Evolutionary conservation across 352 stramenopile species (phyloP), one percentile per base, ranked within the genome.

Genomic region (Pythium dissimile): DNA sequence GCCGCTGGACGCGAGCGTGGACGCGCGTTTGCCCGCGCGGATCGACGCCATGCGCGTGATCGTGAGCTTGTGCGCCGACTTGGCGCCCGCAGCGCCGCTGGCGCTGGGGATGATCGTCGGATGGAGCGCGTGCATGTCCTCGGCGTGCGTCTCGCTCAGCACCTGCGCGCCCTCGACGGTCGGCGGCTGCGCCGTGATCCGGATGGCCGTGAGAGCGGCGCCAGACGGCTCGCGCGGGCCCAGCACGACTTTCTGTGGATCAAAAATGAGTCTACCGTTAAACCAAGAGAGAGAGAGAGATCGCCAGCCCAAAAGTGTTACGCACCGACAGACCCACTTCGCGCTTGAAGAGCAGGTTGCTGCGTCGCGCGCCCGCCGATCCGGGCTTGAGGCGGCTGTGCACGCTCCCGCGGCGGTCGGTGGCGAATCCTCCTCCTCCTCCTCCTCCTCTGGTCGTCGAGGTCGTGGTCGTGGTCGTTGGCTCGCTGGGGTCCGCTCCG

Each of bases 241-340:
- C 12, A 88, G 30, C 7, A 86, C 67, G 39, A 88, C 85, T 59
- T 77, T 85, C 43, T 76, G 48, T n/a, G n/a, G n/a, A n/a, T n/a
- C n/a, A n/a, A n/a, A n/a, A n/a, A n/a, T n/a, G n/a, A n/a, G n/a
- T n/a, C n/a, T n/a, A n/a, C n/a, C n/a, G n/a, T n/a, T n/a, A n/a
- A n/a, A n/a, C n/a, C n/a, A n/a, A n/a, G n/a, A n/a, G n/a, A n/a
- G n/a, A n/a, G n/a, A n/a, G n/a, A n/a, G n/a, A n/a, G n/a, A n/a
- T n/a, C n/a, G n/a, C n/a, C n/a, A n/a, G n/a, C n/a, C n/a, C n/a
- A n/a, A n/a, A n/a, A n/a, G n/a, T n/a, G n/a, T n/a, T n/a, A 48
- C 62, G 43, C 62, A 73, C 67, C 64, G 74, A 77, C 3, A 50
- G 47, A 18, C 75, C 50, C 1, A 47, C 48, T 16, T 87, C 73